Evolutionary conservation across 2,329 filamentous ascomycete species (phyloP), one percentile per base, ranked within the genome.

Genomic region (Daldinia sp.): DNA sequence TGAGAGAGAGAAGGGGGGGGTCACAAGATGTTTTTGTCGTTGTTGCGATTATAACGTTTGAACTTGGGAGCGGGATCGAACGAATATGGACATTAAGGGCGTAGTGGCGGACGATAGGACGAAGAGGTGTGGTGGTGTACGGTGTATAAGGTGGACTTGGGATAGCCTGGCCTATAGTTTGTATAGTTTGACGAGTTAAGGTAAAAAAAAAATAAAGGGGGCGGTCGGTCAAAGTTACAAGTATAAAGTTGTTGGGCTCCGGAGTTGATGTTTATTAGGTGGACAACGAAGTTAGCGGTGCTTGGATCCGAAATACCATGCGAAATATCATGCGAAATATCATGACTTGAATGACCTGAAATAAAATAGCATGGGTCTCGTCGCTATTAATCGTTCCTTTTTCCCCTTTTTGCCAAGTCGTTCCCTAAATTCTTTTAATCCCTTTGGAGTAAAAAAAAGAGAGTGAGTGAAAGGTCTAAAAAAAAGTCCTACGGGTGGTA

Each of bases 181-280:
- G 33, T 35, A 39, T 2, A 39, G 12, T 39, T 39, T 12, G 12
- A 46, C 42, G 20, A 12, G 23, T 28, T 28, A 7, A 15, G 39
- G 28, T 51, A 67, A 59, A 39, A 39, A 37, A 39, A 39, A 65
- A 65, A 70, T 64, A 39, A 67, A 68, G 59, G 68, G 68, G 68
- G 64, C 63, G 65, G 48, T 44, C 68, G 58, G 58, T 41, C 54
- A 60, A 69, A 68, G 65, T 63, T 65, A 60, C 65, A 61, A 70
- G 65, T 68, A 70, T 70, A 70, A 62, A 70, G 68, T 70, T 70
- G 65, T 70, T 70, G 65, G 68, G 65, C 65, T 68, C 61, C 61
- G 68, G 61, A 60, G 55, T 61, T 62, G 65, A 53, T 65, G 65
- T 70, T 70, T 65, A 68, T 63, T 65, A 65, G 68, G 68, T 65